These are phyloP conservation scores for Venturia asperata DNA, from an alignment of 2,329 filamentous ascomycete species.

Conservation along the genomic window DNA sequence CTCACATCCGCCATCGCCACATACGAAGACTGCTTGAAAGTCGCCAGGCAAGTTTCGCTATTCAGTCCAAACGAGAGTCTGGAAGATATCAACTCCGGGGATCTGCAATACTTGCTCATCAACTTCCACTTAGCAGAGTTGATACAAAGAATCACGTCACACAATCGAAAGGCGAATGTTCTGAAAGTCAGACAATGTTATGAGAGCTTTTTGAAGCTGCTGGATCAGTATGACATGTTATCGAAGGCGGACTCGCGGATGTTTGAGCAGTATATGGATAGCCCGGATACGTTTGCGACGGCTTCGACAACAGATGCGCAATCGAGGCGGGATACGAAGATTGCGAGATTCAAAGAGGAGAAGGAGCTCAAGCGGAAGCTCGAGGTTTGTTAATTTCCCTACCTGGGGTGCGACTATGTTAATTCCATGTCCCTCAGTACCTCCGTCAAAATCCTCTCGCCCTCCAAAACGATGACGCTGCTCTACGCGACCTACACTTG, in stretches of 20 bases:
- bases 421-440: constrained; percentile 40
- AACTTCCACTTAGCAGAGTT: constrained; percentile 76
- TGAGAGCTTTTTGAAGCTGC: constrained; percentile 67
- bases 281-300: constrained; percentile 65
- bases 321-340: constrained; percentile 72
- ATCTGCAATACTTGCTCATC: constrained; percentile 73
- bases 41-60: constrained; percentile 64
- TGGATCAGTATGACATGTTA: constrained; percentile 74
- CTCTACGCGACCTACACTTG: constrained; percentile 71
- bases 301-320: constrained; percentile 60
- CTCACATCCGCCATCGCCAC: constrained; percentile 59
- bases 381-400: constrained; percentile 45
- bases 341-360: constrained; percentile 75
- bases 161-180: constrained; percentile 58
- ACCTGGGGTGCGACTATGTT: constrained; percentile 20
- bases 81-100: constrained; percentile 78
- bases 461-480: constrained; percentile 71
- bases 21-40: constrained; percentile 65
- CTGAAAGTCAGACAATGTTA: constrained; percentile 60
- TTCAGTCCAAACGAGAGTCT: constrained; percentile 87
- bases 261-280: constrained; percentile 65
- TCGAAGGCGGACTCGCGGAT: constrained; percentile 57
- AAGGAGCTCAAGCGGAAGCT: constrained; percentile 77
- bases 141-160: constrained; percentile 56
- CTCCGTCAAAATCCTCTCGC: constrained; percentile 52